Evolutionary conservation across 257 asterid genomes (phyloP), one percentile per base, ranked within the genome.

Genomic region (Solanum chiquidenum): DNA sequence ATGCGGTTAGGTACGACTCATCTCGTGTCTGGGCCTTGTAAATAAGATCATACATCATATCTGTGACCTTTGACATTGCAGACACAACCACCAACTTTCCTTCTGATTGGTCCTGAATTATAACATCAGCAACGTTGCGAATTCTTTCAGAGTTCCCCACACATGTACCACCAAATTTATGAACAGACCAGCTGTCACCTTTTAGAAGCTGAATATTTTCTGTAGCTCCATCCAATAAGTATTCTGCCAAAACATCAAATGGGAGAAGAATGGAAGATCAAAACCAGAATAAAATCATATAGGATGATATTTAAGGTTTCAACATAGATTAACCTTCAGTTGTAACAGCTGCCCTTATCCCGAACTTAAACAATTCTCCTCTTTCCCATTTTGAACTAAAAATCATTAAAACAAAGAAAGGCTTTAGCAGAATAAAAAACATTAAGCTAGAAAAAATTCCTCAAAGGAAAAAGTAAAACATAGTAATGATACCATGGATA

Each of bases 101-200:
- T 87, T 94, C 90, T 3, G 99, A 94, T 83, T 87, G 93, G 87
- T 97, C 99, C 84, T 89, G 91, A 72, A 92, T 93, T 86, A 97
- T 94, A 77, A 96, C 90, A 75, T 95, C 93, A 12, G 98, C 99
- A 87, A 97, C 99, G 75, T 95, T 95, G 79, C 87, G 91, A 86
- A 97, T 95, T 88, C 99, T 91, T 77, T 97, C 98, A 35, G 99
- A 92, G 90, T 90, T 93, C 82, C 99, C 99, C 55, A 97, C 98
- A 82, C 99, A 97, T 29, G 99, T 97, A 42, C 99, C 99, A 12
- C 99, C 99, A 91, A 97, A 97, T 89, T 97, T 97, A 91, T 97
- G 99, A 62, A 97, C 92, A 55, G 98, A 92, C 99, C 99, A 97
- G 82, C 94, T 92, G 87, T 92, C 98, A 44, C 98, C 99, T 92